Conservation (phyloP, 345 rosid species). For the Aethionema arabicum region DNA sequence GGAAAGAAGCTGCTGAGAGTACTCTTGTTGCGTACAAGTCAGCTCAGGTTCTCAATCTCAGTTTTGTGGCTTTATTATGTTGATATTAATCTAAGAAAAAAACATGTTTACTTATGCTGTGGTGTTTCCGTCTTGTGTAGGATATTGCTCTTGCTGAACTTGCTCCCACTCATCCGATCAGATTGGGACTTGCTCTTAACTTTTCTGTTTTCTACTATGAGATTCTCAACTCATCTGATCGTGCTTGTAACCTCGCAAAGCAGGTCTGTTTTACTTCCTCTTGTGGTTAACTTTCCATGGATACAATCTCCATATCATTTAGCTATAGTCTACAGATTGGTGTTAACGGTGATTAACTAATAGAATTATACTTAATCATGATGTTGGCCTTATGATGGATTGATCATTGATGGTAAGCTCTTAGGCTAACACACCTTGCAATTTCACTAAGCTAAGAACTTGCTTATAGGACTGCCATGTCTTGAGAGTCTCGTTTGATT, state of each 20-base stretch:
- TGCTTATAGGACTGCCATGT: too few relatives aligned
- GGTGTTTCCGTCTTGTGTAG: constrained; percentile 38
- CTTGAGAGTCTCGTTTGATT: neutral
- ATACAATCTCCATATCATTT: neutral
- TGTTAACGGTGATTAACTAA: neutral
- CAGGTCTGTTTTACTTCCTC: constrained; percentile 49
- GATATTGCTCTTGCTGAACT: constrained; percentile 89
- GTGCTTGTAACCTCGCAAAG: constrained; percentile 94
- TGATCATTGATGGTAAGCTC: too few relatives aligned
- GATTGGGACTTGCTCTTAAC: constrained; percentile 95
- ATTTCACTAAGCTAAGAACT: too few relatives aligned
- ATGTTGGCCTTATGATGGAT: neutral
- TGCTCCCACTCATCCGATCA: constrained; percentile 95
- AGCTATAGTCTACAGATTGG: neutral
- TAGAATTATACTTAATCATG: neutral
- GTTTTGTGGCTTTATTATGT: neutral
- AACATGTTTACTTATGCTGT: constrained; percentile 12
- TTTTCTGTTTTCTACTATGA: constrained; percentile 98
- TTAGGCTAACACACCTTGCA: too few relatives aligned
- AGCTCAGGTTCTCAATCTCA: constrained; percentile 64
- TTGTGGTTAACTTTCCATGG: constrained; percentile 1
- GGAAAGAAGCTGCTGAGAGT: constrained; percentile 98
- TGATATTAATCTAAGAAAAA: neutral
- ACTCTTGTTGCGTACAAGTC: constrained; percentile 93
- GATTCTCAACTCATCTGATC: constrained; percentile 97